Evolutionary conservation across 306 rosid genomes (phyloP), one percentile per base, ranked within the genome.

Genomic region (Vigna unguiculata): DNA sequence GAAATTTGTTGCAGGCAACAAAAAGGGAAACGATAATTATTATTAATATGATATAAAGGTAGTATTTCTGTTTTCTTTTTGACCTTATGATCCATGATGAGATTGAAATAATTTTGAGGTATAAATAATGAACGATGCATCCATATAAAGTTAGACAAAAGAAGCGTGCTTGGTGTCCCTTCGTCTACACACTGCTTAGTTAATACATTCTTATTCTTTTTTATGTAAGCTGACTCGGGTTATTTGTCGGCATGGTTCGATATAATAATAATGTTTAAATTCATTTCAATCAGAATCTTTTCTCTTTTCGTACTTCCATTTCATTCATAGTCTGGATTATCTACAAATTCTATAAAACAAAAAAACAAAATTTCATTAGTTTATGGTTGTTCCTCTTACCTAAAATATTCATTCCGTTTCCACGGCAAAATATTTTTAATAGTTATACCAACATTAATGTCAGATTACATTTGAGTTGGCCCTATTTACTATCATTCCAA

Each of bases 71-170:
- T 71, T 55, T 9, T 71, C 48, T 36, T 38, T 71, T 71, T 61
- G 65, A 61, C 66, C 60, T 11, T 79, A 25, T 34, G 40, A 71
- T 49, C 21, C 4, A 40, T 40, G 14, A 71, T 53, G 43, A 71
- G 54, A 36, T 71, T 25, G 57, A 15, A 48, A 32, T 60, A 51
- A 0, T 25, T 21, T 30, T 21, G 6, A 32, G 62, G 48, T 19
- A 59, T 9, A 58, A 54, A 74, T 16, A 64, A 64, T 64, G 13
- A 58, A 73, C 22, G 69, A 58, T 45, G 69, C 30, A 73, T 58
- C 46, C 66, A 54, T 16, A 38, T 72, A 72, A 71, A 19, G 74
- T 48, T 47, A 48, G 38, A 25, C 59, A 69, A 48, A 9, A 30
- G 74, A 69, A 9, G 74, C 60, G 46, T 48, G 59, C 17, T 9